Percentiles rank a stretch among this genome's conserved stretches.
These are phyloP conservation scores for Boletus sp. DNA, from an alignment of 1,284 basidiomycete genomes.

Conservation along the genomic window DNA sequence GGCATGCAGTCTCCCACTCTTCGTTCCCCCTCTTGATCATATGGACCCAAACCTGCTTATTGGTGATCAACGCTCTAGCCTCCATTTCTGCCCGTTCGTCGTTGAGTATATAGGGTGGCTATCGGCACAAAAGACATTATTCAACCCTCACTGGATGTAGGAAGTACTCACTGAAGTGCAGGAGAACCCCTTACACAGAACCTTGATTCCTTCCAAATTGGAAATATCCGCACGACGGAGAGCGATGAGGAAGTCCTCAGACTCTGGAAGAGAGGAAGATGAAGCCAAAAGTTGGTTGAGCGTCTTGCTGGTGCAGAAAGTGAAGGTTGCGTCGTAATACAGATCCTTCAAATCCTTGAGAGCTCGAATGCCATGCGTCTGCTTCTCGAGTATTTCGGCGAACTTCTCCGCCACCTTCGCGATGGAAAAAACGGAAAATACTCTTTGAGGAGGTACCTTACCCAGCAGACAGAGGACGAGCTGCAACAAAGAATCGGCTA, in stretches of 20 bases:
- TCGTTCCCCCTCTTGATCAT: conserved; percentile 33
- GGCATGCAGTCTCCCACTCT: conserved; percentile 48
- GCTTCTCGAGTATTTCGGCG: conserved; percentile 44
- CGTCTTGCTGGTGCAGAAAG: conserved; percentile 47
- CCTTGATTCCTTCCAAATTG: conserved; percentile 44
- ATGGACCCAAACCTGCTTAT: conserved; percentile 59
- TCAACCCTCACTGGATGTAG: too few species aligned
- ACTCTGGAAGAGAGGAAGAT: conserved; percentile 16
- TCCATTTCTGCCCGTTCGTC: conserved; percentile 43
- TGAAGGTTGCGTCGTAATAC: conserved; percentile 64
- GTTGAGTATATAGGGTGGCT: conserved; percentile 55
- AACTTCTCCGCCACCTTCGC: conserved; percentile 48
- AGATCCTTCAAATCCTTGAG: conserved; percentile 28
- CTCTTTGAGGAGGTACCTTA: conserved; percentile 36
- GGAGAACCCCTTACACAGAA: conserved; percentile 55
- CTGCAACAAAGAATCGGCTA: conserved; percentile 35
- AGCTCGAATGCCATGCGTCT: conserved; percentile 27
- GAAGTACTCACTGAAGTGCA: conserved; percentile 46
- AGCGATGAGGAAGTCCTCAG: conserved; percentile 29
- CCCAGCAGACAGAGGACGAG: conserved; percentile 34
- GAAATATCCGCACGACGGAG: conserved; percentile 41
- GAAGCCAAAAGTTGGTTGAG: conserved; percentile 34
- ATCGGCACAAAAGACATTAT: conserved; percentile 5
- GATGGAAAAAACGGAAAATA: conserved; percentile 66
- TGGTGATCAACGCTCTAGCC: conserved; percentile 46